These are phyloP conservation scores for Kwoniella sp. DNA, from an alignment of 768 basidiomycete genomes.

Conservation along the genomic window DNA sequence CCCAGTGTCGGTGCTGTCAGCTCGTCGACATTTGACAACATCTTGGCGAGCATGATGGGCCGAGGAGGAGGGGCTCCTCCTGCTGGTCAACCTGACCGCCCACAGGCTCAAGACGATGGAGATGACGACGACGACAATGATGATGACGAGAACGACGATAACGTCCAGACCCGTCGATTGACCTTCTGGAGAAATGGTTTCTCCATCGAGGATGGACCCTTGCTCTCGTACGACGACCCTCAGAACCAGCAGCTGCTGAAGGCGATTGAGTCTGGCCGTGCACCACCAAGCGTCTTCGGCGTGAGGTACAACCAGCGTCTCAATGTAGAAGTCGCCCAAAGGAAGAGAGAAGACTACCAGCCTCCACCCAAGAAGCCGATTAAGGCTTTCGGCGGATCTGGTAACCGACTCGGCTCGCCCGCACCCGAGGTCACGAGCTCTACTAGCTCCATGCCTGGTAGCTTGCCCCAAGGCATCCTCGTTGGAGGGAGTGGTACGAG, in stretches of 20 bases:
- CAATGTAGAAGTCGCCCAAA: slow-evolving; percentile 74
- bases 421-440: slow-evolving; percentile 60
- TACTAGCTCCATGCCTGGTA: slow-evolving; percentile 28
- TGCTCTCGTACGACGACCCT: slow-evolving; percentile 82
- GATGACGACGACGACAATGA: slow-evolving; percentile 53
- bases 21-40: slow-evolving; percentile 16
- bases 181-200: slow-evolving; percentile 96
- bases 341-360: slow-evolving; percentile 71
- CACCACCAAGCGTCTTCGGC: slow-evolving; percentile 75
- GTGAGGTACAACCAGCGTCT: slow-evolving; percentile 77
- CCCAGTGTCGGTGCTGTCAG: slow-evolving; percentile 11
- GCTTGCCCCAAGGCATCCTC: slow-evolving; percentile 25
- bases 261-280: slow-evolving; percentile 78
- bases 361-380: slow-evolving; percentile 61
- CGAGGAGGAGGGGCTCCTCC: slow-evolving; percentile 50
- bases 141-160: slow-evolving; percentile 60
- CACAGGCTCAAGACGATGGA: slow-evolving; percentile 47
- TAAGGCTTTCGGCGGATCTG: slow-evolving; percentile 69
- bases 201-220: slow-evolving; percentile 81
- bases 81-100: slow-evolving; percentile 17
- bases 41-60: slow-evolving; percentile 19
- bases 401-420: slow-evolving; percentile 79
- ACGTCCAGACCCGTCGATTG: slow-evolving; percentile 70
- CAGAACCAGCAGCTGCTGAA: slow-evolving; percentile 68
- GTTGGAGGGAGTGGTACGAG: slow-evolving; percentile 14